These are phyloP conservation scores for Termitomyces sp. DNA, from an alignment of 768 basidiomycete species.

Conservation along the genomic window DNA sequence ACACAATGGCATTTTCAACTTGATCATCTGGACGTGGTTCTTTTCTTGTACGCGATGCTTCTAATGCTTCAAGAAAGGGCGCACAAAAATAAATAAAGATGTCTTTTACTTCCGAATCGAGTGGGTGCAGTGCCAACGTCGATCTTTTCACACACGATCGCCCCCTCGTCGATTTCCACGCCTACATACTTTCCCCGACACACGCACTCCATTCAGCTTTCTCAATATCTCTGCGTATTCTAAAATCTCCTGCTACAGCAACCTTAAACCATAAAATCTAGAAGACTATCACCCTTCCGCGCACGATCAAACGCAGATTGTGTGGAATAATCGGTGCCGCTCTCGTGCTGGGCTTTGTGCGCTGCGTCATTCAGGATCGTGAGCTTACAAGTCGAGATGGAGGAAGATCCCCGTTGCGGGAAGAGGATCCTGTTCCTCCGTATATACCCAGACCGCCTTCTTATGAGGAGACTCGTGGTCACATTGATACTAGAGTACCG, in stretches of 20 bases:
- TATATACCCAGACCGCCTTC: slow-evolving; percentile 47
- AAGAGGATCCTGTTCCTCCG: slow-evolving; percentile 44
- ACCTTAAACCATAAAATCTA: background rate
- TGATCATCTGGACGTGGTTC: background rate
- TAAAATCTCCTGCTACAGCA: slow-evolving; percentile 10
- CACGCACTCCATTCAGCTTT: slow-evolving; percentile 3
- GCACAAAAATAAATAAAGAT: too few species aligned
- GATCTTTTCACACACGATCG: slow-evolving; percentile 3
- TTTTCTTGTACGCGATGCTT: background rate
- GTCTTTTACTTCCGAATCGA: background rate
- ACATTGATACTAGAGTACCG: background rate
- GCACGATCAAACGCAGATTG: slow-evolving; percentile 25
- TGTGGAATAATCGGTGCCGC: slow-evolving; percentile 33
- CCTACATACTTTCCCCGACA: background rate
- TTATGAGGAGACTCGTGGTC: slow-evolving; percentile 25
- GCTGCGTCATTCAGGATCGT: slow-evolving; percentile 41
- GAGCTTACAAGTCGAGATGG: slow-evolving; percentile 49
- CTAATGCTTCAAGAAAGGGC: background rate
- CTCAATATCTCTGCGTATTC: background rate
- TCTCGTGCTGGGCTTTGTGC: slow-evolving; percentile 30
- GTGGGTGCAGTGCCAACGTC: slow-evolving; percentile 12
- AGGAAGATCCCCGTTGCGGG: slow-evolving; percentile 38
- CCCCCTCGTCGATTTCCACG: slow-evolving; percentile 5
- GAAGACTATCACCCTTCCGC: slow-evolving; percentile 11
- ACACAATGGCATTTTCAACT: slow-evolving; percentile 1